Conservation (phyloP, 352 stramenopile species). For the Pseudoperonospora humuli region DNA sequence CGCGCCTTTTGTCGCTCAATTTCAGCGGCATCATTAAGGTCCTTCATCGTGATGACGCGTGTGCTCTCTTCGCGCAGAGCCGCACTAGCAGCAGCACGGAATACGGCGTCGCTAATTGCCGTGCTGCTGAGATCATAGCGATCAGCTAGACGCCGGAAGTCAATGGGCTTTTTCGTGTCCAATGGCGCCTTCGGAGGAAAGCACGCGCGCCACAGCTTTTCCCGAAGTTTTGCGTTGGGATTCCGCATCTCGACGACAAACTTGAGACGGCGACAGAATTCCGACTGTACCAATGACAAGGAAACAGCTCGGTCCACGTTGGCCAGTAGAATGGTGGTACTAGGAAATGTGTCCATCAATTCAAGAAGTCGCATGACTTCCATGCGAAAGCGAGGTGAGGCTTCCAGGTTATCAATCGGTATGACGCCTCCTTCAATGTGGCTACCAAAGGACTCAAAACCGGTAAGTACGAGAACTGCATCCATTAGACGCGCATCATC, state of each 20-base stretch:
- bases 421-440: slow-evolving; percentile 52
- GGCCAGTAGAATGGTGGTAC: slow-evolving; percentile 69
- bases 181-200: slow-evolving; percentile 65
- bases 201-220: slow-evolving; percentile 68
- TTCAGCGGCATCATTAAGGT: slow-evolving; percentile 62
- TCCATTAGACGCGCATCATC: slow-evolving; percentile 84
- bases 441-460: slow-evolving; percentile 82
- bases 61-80: slow-evolving; percentile 50
- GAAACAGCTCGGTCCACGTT: slow-evolving; percentile 48
- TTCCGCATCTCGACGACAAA: slow-evolving; percentile 84
- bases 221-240: slow-evolving; percentile 59
- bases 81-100: slow-evolving; percentile 64
- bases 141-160: slow-evolving; percentile 64
- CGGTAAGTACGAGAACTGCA: slow-evolving; percentile 76
- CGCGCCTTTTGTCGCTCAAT: slow-evolving; percentile 67
- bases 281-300: slow-evolving; percentile 46
- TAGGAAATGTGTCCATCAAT: slow-evolving; percentile 72
- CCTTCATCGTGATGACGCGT: slow-evolving; percentile 74
- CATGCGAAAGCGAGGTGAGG: slow-evolving; percentile 60
- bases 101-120: slow-evolving; percentile 76
- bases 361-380: slow-evolving; percentile 72
- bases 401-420: slow-evolving; percentile 49
- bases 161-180: slow-evolving; percentile 37
- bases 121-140: slow-evolving; percentile 72
- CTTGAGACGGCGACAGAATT: slow-evolving; percentile 69